Base-by-base conservation (phyloP, 208 protist genomes). In the Trypanosoma melophagium region DNA sequence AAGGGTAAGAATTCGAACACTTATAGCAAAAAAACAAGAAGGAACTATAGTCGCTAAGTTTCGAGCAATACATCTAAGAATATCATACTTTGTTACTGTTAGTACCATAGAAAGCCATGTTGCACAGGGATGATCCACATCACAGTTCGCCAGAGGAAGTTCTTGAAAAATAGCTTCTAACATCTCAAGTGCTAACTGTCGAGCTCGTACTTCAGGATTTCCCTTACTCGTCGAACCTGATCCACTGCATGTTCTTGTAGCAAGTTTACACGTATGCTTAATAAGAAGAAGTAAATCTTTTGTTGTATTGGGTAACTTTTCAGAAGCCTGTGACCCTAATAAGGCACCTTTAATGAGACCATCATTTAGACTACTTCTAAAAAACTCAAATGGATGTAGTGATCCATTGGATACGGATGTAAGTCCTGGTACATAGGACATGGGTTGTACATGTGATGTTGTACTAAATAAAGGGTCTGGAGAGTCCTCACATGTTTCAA, bases 71-170 rank as follows among this genome's bases (percentile, higher is more conserved):
- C 78, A 81, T 7, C 73, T 59, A 19, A 92, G 45, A 21, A 96
- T 68, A 55, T 90, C 82, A 60, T 88, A 87, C 52, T 82, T 77
- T 71, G 80, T 86, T 10, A 79, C 76, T 31, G 69, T 53, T 44
- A 94, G 50, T 14, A 87, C 81, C 9, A 94, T 41, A 2, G 77
- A 79, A 47, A 96, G 68, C 84, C 82, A 90, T 50, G 69, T 76
- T 1, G 90, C 74, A 52, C 86, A 92, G 41, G 50, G 72, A 63
- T 96, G 87, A 73, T 94, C 84, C 24, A 57, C 44, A 42, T 69
- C 70, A 66, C 79, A 83, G 67, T 94, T 96, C 45, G 86, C 81
- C 17, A 83, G 69, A 31, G 87, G 87, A 50, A 96, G 60, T 16
- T 77, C 72, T 25, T 71, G 38, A 12, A 94, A 69, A 7, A 90